Evolutionary conservation across 257 asterid genomes (phyloP), one percentile per base, ranked within the genome.

Genomic region (Coffea eugenioides): DNA sequence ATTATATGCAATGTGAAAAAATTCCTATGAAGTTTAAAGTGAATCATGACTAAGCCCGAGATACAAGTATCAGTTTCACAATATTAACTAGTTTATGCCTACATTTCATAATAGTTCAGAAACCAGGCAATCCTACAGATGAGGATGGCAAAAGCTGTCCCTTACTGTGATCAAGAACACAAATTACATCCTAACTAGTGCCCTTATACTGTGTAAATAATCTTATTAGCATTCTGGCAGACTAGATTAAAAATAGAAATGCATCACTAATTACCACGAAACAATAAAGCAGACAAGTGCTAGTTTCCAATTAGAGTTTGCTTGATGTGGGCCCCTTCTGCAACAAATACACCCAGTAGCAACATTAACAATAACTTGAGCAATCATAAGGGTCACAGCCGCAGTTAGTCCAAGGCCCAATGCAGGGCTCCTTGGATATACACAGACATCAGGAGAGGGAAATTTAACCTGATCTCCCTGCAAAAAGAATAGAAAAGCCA

Each of bases 341-440:
- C 97, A 93, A 75, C 98, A 95, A 66, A 93, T 81, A 84, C 99
- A 95, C 62, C 99, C 97, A 48, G 96, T 88, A 36, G 98, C 85
- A 45, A 89, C 89, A 45, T 90, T 91, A 90, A 93, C 83, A 79
- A 88, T 89, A 49, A 92, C 77, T 80, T 92, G 97, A 34, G 99
- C 98, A 72, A 93, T 85, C 97, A 91, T 78, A 61, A 95, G 99
- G 80, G 93, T 46, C 68, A 88, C 85, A 14, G 98, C 96, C 2
- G 98, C 90, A 66, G 89, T 82, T 82, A 95, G 84, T 71, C 97
- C 98, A 73, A 95, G 97, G 73, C 84, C 91, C 64, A 93, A 75
- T 7, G 98, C 95, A 71, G 98, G 98, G 81, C 93, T 93, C 86
- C 94, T 83, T 16, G 98, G 99, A 81, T 93, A 93, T 68, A 92